phyloP scores from a whole-genome alignment of 2,329 filamentous ascomycete species.

The Ophiocordyceps robertsii region DNA sequence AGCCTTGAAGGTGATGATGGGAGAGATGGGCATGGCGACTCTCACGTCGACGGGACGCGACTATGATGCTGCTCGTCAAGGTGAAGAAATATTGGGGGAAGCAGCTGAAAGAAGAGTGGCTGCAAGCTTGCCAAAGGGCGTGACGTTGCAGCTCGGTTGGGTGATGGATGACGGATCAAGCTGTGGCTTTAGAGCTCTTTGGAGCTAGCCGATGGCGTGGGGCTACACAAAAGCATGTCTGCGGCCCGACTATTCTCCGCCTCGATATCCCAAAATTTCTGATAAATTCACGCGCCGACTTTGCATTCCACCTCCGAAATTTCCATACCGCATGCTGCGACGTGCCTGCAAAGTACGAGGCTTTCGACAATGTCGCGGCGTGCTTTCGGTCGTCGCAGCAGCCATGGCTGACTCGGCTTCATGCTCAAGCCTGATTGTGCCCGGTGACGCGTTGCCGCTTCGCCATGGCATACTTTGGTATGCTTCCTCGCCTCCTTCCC shows the following conservation, averaged over 20 bases:
- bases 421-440: too few species aligned
- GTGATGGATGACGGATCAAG: neutral
- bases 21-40: constrained; percentile 59
- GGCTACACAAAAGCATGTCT: too few species aligned
- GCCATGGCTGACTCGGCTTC: too few species aligned
- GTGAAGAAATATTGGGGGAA: neutral
- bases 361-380: too few species aligned
- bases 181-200: neutral
- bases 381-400: too few species aligned
- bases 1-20: constrained; percentile 93
- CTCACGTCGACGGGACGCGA: constrained; percentile 1
- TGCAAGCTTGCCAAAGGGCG: neutral
- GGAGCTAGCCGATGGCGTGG: neutral
- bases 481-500: neutral
- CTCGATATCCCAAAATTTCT: too few species aligned
- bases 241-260: too few species aligned
- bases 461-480: constrained; percentile 1
- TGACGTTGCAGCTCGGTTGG: neutral
- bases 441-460: too few species aligned
- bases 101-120: neutral
- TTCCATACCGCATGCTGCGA: too few species aligned
- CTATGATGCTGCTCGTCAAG: neutral
- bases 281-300: too few species aligned
- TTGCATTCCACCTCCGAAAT: too few species aligned
- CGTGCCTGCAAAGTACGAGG: too few species aligned